Evolutionary conservation across 2,329 filamentous ascomycete species (phyloP), one percentile per base, ranked within the genome.

Genomic region (Exophiala sideris): DNA sequence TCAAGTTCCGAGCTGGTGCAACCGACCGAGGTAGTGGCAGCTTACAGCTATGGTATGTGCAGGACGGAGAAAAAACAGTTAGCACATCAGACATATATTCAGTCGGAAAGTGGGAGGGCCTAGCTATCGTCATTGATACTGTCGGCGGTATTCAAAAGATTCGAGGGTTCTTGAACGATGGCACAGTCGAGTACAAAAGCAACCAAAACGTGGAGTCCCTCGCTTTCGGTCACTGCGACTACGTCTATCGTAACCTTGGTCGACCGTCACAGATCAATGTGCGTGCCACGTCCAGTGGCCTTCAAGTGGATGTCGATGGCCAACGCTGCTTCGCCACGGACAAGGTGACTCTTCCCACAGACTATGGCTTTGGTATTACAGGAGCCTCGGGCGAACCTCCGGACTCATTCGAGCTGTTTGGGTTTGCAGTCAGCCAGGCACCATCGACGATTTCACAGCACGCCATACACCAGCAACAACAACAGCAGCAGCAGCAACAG

Each of bases 401-500:
- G 0, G 94, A 99, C 73, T 95, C 90, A 4, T 95, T 96, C 66
- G 94, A 99, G 72, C 72, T 96, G 62, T 94, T 91, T 78, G 95
- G 92, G 69, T 81, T 97, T 67, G 79, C 88, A 34, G 82, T 94
- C n/a, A 70, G 69, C 55, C 59, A 68, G 1, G 52, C 67, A 59
- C 66, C 54, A 66, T 58, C 33, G 48, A 58, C 51, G 56, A 61
- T 65, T 61, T 29, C 24, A 29, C 24, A 29, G 24, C 24, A 29
- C 24, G 24, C 24, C 24, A 29, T 29, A 29, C 20, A 59, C 20
- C 65, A 66, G 39, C 64, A 70, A 45, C 65, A 70, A 56, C 64
- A 70, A 59, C 57, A 59, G 33, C 62, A 68, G 36, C 64, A 68
- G 24, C 66, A 68, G 9, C 64, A 69, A 34, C 52, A 64, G 24